Evolutionary conservation across 768 basidiomycete species (phyloP).

Genomic region (Tylopilus sp.): DNA sequence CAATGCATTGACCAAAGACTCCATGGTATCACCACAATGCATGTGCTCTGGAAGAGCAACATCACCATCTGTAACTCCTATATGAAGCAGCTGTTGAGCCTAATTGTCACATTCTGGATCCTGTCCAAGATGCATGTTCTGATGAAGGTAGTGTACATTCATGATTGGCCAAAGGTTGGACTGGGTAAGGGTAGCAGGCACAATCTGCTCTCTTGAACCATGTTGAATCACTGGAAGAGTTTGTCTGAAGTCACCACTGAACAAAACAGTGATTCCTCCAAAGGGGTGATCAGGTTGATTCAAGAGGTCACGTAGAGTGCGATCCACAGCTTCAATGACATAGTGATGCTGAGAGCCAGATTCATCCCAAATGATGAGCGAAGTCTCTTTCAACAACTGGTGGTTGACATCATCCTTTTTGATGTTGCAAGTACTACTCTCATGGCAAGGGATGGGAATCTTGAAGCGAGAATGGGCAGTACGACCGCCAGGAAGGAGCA

Average conservation of each 20-base stretch:
- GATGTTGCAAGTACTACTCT: neutral
- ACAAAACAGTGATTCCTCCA: neutral
- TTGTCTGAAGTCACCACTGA: neutral
- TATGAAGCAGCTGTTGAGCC: constrained; percentile 34
- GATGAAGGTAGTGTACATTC: constrained; percentile 29
- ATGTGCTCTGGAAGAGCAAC: neutral
- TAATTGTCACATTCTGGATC: constrained; percentile 27
- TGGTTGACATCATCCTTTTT: neutral
- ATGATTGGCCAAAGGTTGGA: constrained; percentile 40
- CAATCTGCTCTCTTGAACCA: constrained; percentile 38
- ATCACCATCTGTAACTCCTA: neutral
- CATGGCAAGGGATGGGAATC: neutral
- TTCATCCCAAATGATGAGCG: constrained; percentile 1
- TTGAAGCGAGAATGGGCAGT: neutral
- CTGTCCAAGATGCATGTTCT: constrained; percentile 42
- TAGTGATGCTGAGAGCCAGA: neutral
- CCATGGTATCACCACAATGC: neutral
- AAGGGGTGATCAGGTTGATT: neutral
- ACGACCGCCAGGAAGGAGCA: neutral
- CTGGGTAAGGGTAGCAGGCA: constrained; percentile 32
- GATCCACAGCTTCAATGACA: neutral
- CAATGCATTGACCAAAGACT: neutral
- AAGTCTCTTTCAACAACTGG: neutral
- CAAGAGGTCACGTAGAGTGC: neutral
- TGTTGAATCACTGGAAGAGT: constrained; percentile 34